Base-by-base conservation (phyloP, 1,284 basidiomycete genomes). In the Coniferiporia sulphurascens region DNA sequence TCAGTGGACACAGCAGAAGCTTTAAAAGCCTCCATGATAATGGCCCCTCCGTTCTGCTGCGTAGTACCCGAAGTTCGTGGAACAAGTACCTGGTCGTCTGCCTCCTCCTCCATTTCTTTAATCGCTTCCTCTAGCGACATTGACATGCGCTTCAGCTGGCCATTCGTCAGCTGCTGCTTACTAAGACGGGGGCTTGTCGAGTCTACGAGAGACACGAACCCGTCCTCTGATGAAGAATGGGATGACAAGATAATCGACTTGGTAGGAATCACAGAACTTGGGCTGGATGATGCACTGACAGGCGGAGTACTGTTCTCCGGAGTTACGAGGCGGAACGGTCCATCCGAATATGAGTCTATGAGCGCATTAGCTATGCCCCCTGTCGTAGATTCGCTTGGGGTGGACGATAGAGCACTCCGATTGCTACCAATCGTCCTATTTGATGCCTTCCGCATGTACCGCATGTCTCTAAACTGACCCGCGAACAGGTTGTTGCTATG, bases 401-500 rank as follows among this genome's bases (percentile, higher is more conserved):
- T 77, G 54, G 81, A 70, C 2, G 85, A 82, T 8, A 75, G 70
- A 13, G 78, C 68, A 56, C 74, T 80, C 41, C 80, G 76, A 48
- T 74, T 74, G 65, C 77, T 81, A 27, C 72, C 74, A 57, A 70
- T 70, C 50, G 75, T 79, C 50, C 79, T 75, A 9, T 77, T 76
- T 12, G 76, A 68, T 21, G 69, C 63, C 41, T 76, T 80, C 61
- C 85, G 83, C 64, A 87, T 71, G 70, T 90, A 88, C 7, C 77
- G 76, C 67, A 89, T 83, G 69, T 92, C 89, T 57, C 85, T 79
- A 65, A 89, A 78, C 60, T 84, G 79, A 34, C 85, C 89, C 48
- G 87, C 86, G 65, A 91, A 91, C 55, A 92, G 74, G 67, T 91
- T 91, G 70, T 91, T 91, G 75, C 88, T 91, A 70, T 88, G 87